Evolutionary conservation across 305 asterid species (phyloP), one percentile per base, ranked within the genome.

Genomic region (Solanum hybrid): DNA sequence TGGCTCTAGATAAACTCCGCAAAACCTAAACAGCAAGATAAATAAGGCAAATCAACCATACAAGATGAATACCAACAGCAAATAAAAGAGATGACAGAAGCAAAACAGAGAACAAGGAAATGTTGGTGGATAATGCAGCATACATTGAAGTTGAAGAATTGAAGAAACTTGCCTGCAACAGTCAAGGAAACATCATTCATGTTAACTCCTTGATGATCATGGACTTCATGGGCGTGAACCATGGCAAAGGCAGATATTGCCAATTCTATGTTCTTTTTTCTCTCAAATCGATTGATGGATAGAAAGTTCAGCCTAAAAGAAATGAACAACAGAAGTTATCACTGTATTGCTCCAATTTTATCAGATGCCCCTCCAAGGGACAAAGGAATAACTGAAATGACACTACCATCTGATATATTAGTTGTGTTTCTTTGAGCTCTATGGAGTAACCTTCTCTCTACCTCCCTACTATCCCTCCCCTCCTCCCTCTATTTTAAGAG

Each of bases 251-350:
- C 96, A 85, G 98, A 94, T 91, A 97, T 94, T 89, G 99, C 99
- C 89, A 97, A 94, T 77, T 93, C 97, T 79, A 97, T 96, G 91
- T 97, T 96, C 96, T 97, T 97, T 90, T 96, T 96, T 94, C 98
- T 94, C 82, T 97, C 99, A 92, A 96, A 97, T 76, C 99, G 98
- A 89, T 97, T 97, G 92, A 97, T 96, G 26, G 99, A 97, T 42
- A 97, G 97, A 92, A 97, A 95, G 91, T 90, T 95, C 93, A 92
- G 91, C 95, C 99, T 97, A 92, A 33, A 93, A 34, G 11, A 84
- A 89, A 77, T 73, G 78, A 67, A 86, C 64, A 33, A 79, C 88
- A 11, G 1, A 85, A 57, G 24, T 85, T 85, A 85, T 85, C 46
- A 20, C 35, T 42, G 28, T 4, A 83, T 82, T 28, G 92, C 86